phyloP scores from a whole-genome alignment of 2,329 filamentous ascomycete genomes.

The Penicillium aurantiogriseum region DNA sequence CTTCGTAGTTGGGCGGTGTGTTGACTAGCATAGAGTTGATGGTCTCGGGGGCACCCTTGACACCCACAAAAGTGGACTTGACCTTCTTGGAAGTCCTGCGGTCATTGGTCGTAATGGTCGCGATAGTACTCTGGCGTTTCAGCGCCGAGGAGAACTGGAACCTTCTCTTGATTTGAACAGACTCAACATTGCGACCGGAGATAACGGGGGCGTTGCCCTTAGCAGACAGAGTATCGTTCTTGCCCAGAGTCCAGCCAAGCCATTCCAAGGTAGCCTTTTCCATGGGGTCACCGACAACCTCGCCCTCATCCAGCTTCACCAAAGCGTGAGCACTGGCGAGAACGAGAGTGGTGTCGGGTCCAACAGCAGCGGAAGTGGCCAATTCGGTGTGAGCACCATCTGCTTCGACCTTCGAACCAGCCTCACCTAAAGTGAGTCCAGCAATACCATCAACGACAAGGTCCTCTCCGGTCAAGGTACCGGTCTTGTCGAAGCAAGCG shows the following conservation, averaged over 20 bases:
- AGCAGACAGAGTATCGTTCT: slow-evolving; percentile 77
- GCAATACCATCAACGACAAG: slow-evolving; percentile 96
- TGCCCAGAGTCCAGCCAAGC: slow-evolving; percentile 88
- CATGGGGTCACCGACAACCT: slow-evolving; percentile 98
- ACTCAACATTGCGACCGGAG: slow-evolving; percentile 55
- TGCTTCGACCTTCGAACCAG: slow-evolving; percentile 65
- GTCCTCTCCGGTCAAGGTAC: slow-evolving; percentile 93
- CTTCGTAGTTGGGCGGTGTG: slow-evolving; percentile 85
- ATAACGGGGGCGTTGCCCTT: slow-evolving; percentile 50
- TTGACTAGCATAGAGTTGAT: slow-evolving; percentile 88
- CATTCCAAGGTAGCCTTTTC: slow-evolving; percentile 91
- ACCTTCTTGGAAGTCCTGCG: slow-evolving; percentile 70
- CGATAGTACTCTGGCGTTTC: slow-evolving; percentile 93
- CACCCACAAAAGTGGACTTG: slow-evolving; percentile 85
- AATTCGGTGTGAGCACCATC: slow-evolving; percentile 83
- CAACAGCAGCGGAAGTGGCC: slow-evolving; percentile 66
- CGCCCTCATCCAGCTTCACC: slow-evolving; percentile 93
- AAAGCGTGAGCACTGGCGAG: slow-evolving; percentile 92
- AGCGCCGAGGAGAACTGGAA: slow-evolving; percentile 98
- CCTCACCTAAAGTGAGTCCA: slow-evolving; percentile 72
- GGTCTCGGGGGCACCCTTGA: slow-evolving; percentile 96
- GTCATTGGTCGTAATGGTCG: slow-evolving; percentile 73
- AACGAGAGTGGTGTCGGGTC: slow-evolving; percentile 83
- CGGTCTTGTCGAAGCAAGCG: slow-evolving; percentile 98
- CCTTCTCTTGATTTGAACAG: slow-evolving; percentile 89